Base-by-base conservation (phyloP, 2,329 filamentous ascomycete species). In the Fusarium coffeatum region DNA sequence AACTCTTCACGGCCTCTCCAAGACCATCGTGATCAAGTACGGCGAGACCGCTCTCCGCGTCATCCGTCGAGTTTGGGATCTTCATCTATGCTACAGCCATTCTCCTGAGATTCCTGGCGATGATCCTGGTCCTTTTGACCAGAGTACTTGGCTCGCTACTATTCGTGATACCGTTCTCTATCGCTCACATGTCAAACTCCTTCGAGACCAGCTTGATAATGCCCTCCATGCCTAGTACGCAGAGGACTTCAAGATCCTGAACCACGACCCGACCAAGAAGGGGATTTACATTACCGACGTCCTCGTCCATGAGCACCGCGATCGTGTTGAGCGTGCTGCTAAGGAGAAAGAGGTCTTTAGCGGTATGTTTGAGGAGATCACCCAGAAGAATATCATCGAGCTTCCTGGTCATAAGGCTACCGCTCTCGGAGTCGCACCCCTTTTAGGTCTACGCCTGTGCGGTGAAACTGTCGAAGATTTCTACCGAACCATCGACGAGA, bases 191-290 rank as follows among this genome's bases (percentile, higher is more conserved):
- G 43, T 67, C 5, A 49, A 53, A 4, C 47, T 75, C 16, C 45
- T 51, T 13, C 71, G 66, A 11, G 43, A 54, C 3, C 66, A 71
- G 11, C 64, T 74, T 8, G 58, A 55, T 3, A 40, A 41, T 13
- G 71, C 72, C 12, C 58, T 72, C 45, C 54, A 45, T 41, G 66
- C 60, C 22, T 74, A 74, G 72, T 54, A 65, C 27, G 56, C 69
- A 58, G 69, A 75, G 28, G 67, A 72, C 22, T 34, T 53, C 42
- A 62, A 72, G 42, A 41, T 60, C 18, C 40, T 40, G 15, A 55
- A 34, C 8, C 48, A 58, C 22, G 28, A 58, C 34, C 41, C 48
- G 13, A 11, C 20, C 23, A 40, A 30, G 16, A 25, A 60, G 6
- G 56, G 60, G 1, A 30, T 55, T 6, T 70, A 58, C n/a, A 23